Conservation (phyloP, 345 rosid species). For the Eutrema japonicum region DNA sequence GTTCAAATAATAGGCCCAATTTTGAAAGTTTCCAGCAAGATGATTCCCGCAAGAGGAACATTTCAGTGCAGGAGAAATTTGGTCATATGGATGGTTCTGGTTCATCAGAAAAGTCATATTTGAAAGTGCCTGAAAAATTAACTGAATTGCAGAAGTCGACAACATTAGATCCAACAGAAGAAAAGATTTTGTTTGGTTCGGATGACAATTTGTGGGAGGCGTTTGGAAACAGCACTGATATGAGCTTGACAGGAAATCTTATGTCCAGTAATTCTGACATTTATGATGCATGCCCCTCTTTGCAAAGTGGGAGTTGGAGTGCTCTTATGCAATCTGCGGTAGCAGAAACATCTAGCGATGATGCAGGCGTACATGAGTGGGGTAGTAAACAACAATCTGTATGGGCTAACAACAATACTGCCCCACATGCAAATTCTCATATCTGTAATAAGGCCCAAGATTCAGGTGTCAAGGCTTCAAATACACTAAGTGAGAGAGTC, state of each 20-base stretch:
- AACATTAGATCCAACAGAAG: slow-evolving; percentile 84
- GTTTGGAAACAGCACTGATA: slow-evolving; percentile 57
- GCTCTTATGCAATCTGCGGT: slow-evolving; percentile 99
- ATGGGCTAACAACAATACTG: slow-evolving; percentile 24
- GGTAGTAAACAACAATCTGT: slow-evolving; percentile 33
- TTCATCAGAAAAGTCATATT: slow-evolving; percentile 51
- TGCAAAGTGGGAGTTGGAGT: slow-evolving; percentile 98
- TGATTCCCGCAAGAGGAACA: slow-evolving; percentile 51
- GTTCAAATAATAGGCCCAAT: slow-evolving; percentile 50
- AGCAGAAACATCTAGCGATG: slow-evolving; percentile 76
- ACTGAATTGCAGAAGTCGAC: slow-evolving; percentile 57
- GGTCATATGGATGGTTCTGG: slow-evolving; percentile 46
- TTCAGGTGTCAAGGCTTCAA: slow-evolving; percentile 28
- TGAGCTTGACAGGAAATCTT: slow-evolving; percentile 54
- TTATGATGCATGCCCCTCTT: slow-evolving; percentile 60
- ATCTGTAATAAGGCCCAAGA: slow-evolving; percentile 16
- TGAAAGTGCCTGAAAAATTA: slow-evolving; percentile 46
- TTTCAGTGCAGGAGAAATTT: slow-evolving; percentile 48
- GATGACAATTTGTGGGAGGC: slow-evolving; percentile 85
- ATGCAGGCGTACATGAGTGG: slow-evolving; percentile 28
- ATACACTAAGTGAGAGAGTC: slow-evolving; percentile 43
- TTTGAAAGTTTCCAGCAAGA: slow-evolving; percentile 52
- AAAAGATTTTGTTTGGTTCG: slow-evolving; percentile 75
- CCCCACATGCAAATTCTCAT: slow-evolving; percentile 2
- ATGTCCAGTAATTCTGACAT: slow-evolving; percentile 52